Base-by-base conservation (phyloP, 441 rosid species). In the Adansonia madagascariensis region DNA sequence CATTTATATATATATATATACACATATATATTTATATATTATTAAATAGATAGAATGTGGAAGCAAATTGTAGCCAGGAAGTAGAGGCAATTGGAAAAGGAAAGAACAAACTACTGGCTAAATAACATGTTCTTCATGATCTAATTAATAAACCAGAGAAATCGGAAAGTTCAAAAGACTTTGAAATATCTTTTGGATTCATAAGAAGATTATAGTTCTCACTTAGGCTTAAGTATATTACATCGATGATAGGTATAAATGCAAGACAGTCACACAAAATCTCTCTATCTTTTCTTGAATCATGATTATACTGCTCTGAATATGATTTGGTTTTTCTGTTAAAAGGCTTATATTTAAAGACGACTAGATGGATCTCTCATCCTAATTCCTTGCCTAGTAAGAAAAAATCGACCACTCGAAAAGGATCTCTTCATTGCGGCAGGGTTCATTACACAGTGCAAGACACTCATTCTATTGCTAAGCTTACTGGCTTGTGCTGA, bases 381-480 rank as follows among this genome's bases (percentile, higher is more conserved):
- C 77, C 86, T 86, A 31, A 31, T 31, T 53, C 87, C 91, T 70
- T 84, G 90, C 64, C 85, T 52, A 43, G 78, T 75, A 47, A 84
- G 86, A 56, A 83, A 80, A 64, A 91, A 83, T 80, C 86, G 85
- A 53, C 89, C 93, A 77, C 92, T 86, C 6, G 97, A 91, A 78
- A 87, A 84, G 3, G 97, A 89, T 80, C 94, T 88, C 83, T 88
- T 92, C 84, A 85, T 80, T 0, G 70, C 61, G 68, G 50, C 80
- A 3, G 83, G 84, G 47, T 77, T 77, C n/a, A 61, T 82, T 22
- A 63, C 77, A 63, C 63, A 75, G 47, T 81, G 77, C 71, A 79
- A 20, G 5, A 73, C 75, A 56, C 80, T 74, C 50, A 69, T 82
- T 47, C 46, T 72, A 27, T 72, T 75, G 71, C 78, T 61, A 62